phyloP scores from a whole-genome alignment of 1,139 yeast genomes.

The Meyerozyma elateridarum region DNA sequence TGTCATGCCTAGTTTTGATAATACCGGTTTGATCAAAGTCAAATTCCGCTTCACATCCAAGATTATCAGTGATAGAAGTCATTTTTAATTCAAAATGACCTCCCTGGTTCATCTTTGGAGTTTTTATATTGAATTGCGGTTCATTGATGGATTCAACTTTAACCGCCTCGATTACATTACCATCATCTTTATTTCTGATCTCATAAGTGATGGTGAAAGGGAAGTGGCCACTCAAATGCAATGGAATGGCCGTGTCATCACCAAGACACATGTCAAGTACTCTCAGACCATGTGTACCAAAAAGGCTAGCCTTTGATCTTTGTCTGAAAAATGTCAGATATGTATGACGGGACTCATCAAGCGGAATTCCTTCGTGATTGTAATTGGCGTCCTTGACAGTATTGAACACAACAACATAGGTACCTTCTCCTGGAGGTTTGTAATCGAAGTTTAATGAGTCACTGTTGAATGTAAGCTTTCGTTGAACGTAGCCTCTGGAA shows the following conservation, averaged over 20 bases:
- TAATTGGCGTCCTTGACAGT: slow-evolving; percentile 55
- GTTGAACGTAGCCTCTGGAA: slow-evolving; percentile 21
- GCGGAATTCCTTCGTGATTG: slow-evolving; percentile 24
- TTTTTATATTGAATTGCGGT: slow-evolving; percentile 32
- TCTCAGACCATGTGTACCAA: slow-evolving; percentile 12
- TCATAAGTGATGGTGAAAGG: slow-evolving; percentile 68
- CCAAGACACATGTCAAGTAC: slow-evolving; percentile 37
- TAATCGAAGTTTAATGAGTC: slow-evolving; percentile 48
- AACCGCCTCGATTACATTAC: slow-evolving; percentile 42
- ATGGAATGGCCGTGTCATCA: slow-evolving; percentile 38
- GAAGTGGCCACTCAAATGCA: slow-evolving; percentile 66
- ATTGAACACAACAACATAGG: slow-evolving; percentile 66
- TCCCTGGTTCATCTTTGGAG: slow-evolving; percentile 57
- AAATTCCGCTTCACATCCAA: slow-evolving; percentile 67
- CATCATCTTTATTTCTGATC: slow-evolving; percentile 34
- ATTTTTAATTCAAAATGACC: slow-evolving; percentile 66
- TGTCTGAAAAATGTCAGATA: slow-evolving; percentile 51
- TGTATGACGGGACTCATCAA: slow-evolving; percentile 34
- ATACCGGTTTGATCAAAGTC: slow-evolving; percentile 50
- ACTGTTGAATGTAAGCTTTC: slow-evolving; percentile 7
- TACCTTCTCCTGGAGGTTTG: slow-evolving; percentile 78
- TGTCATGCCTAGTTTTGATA: slow-evolving; percentile 60
- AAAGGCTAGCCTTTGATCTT: slow-evolving; percentile 38
- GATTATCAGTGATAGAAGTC: slow-evolving; percentile 62
- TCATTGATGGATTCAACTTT: slow-evolving; percentile 39